Conservation (phyloP, 2,329 filamentous ascomycete genomes). For the Westerdykella aurantiaca region DNA sequence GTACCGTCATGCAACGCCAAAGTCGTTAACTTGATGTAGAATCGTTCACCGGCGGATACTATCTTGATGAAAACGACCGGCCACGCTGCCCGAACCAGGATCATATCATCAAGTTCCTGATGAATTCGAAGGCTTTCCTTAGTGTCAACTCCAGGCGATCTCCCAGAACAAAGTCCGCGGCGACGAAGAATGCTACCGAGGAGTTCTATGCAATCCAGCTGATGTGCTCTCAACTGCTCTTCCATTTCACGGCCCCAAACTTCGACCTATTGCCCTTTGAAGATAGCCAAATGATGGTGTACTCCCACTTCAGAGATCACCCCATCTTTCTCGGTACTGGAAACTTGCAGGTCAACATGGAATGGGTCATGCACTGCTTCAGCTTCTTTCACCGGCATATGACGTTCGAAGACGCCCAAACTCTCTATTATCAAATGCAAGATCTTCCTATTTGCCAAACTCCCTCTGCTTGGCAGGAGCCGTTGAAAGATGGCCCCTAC, state of each 20-base stretch:
- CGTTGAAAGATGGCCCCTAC: slow-evolving; percentile 30
- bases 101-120: slow-evolving; percentile 27
- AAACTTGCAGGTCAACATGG: slow-evolving; percentile 39
- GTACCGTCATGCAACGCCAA: neutral
- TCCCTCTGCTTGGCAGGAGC: slow-evolving; percentile 41
- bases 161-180: neutral
- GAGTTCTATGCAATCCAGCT: slow-evolving; percentile 27
- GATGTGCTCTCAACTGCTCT: slow-evolving; percentile 30
- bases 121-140: slow-evolving; percentile 22
- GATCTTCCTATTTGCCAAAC: slow-evolving; percentile 33
- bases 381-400: slow-evolving; percentile 53
- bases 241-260: slow-evolving; percentile 11
- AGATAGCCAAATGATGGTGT: slow-evolving; percentile 43
- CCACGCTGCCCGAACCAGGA: slow-evolving; percentile 32
- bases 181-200: slow-evolving; percentile 6
- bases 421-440: slow-evolving; percentile 34
- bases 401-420: slow-evolving; percentile 32
- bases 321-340: slow-evolving; percentile 41
- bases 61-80: slow-evolving; percentile 14
- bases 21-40: slow-evolving; percentile 15
- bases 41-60: slow-evolving; percentile 22
- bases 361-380: slow-evolving; percentile 44
- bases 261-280: slow-evolving; percentile 37
- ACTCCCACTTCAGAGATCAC: slow-evolving; percentile 27
- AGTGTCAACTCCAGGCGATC: slow-evolving; percentile 18